Evolutionary conservation across 1,139 yeast genomes (phyloP).

Genomic region (Nakaseomyces kungkrabaensis): DNA sequence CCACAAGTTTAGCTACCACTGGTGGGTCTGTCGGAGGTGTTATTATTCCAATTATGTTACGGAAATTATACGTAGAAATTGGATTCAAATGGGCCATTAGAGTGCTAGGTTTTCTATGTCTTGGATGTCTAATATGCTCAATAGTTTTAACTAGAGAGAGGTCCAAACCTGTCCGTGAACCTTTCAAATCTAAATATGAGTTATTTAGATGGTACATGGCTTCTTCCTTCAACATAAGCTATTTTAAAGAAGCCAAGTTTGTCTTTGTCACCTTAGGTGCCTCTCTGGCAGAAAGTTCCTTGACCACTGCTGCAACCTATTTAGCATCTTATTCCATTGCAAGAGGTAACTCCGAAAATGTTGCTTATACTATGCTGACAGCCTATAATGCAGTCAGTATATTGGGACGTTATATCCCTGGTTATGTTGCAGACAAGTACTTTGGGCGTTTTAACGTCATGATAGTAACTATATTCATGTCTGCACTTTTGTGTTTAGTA

Average conservation of each 20-base stretch:
- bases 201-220: slow-evolving; percentile 22
- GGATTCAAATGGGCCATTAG: slow-evolving; percentile 60
- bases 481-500: slow-evolving; percentile 31
- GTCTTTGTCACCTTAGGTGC: slow-evolving; percentile 35
- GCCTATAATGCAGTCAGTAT: slow-evolving; percentile 51
- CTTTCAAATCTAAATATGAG: slow-evolving; percentile 18
- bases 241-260: slow-evolving; percentile 34
- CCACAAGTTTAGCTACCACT: slow-evolving; percentile 47
- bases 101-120: slow-evolving; percentile 41
- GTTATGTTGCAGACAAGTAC: slow-evolving; percentile 41
- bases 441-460: slow-evolving; percentile 51
- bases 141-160: slow-evolving; percentile 42
- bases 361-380: slow-evolving; percentile 44
- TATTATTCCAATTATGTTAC: slow-evolving; percentile 48
- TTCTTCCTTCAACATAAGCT: slow-evolving; percentile 28
- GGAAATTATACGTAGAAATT: slow-evolving; percentile 41
- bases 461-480: slow-evolving; percentile 33
- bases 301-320: slow-evolving; percentile 36
- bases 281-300: slow-evolving; percentile 45
- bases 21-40: slow-evolving; percentile 62
- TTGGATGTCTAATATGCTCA: slow-evolving; percentile 35
- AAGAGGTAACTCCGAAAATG: slow-evolving; percentile 40
- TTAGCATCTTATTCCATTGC: slow-evolving; percentile 23
- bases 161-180: slow-evolving; percentile 17
- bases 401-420: slow-evolving; percentile 50